These are phyloP conservation scores for Phytophthora multivora DNA, from an alignment of 352 stramenopile genomes.

Conservation along the genomic window DNA sequence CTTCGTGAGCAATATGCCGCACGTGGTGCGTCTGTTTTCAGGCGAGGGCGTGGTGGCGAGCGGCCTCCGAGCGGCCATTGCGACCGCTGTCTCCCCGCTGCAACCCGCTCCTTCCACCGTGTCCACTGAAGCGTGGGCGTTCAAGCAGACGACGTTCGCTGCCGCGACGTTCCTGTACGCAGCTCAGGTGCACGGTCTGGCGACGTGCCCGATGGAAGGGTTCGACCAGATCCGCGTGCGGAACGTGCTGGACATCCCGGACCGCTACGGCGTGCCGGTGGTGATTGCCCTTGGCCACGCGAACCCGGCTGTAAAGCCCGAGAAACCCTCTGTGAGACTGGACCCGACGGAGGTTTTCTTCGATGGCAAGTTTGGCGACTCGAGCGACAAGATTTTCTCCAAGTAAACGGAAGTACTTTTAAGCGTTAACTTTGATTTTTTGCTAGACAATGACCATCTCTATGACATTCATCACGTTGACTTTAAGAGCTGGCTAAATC, in stretches of 20 bases:
- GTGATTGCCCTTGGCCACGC: slow-evolving; percentile 75
- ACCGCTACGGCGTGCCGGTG: slow-evolving; percentile 79
- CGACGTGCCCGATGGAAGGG: slow-evolving; percentile 82
- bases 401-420: slow-evolving; percentile 26
- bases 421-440: not conserved
- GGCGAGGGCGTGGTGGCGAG: slow-evolving; percentile 68
- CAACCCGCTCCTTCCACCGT: slow-evolving; percentile 62
- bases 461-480: too few relatives aligned
- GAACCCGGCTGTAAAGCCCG: slow-evolving; percentile 21
- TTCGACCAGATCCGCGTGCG: slow-evolving; percentile 73
- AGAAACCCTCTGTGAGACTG: slow-evolving; percentile 51
- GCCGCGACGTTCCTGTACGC: slow-evolving; percentile 75
- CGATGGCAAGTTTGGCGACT: slow-evolving; percentile 81
- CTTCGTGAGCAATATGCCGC: slow-evolving; percentile 60
- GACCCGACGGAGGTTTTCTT: slow-evolving; percentile 80
- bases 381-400: slow-evolving; percentile 62
- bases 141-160: slow-evolving; percentile 82
- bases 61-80: slow-evolving; percentile 58
- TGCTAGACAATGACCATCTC: too few relatives aligned
- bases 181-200: slow-evolving; percentile 66
- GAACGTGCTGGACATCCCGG: slow-evolving; percentile 73
- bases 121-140: slow-evolving; percentile 76
- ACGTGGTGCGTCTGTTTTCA: slow-evolving; percentile 72
- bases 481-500: too few relatives aligned
- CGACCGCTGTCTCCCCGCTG: slow-evolving; percentile 69